phyloP scores from a whole-genome alignment of 306 rosid genomes.

The Cercis canadensis region DNA sequence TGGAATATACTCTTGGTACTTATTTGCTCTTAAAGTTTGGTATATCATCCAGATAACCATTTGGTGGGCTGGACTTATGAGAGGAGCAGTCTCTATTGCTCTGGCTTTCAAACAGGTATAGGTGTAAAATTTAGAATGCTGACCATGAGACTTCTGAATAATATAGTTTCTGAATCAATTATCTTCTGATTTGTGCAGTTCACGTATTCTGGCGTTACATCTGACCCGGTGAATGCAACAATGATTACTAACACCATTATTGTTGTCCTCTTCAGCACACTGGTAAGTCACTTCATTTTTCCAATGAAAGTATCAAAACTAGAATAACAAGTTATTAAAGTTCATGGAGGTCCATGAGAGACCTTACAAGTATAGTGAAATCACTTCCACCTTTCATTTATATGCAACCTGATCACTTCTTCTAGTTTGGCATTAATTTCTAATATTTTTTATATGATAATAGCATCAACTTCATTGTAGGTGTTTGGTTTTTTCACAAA shows the following conservation, averaged over 20 bases:
- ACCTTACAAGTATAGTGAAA: not conserved
- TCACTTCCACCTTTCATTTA: not conserved
- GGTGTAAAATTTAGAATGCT: not conserved
- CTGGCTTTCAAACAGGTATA: constrained; percentile 88
- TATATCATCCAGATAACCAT: constrained; percentile 59
- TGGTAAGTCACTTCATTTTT: constrained; percentile 54
- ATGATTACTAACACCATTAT: constrained; percentile 86
- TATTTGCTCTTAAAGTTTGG: constrained; percentile 5
- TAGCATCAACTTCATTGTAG: constrained; percentile 42
- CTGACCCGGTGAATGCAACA: constrained; percentile 71
- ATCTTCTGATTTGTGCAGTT: constrained; percentile 56
- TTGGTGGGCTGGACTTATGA: constrained; percentile 98
- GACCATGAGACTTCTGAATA: not conserved
- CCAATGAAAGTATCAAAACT: not conserved
- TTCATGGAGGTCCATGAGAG: not conserved
- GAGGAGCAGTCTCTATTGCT: constrained; percentile 96
- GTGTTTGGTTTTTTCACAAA: constrained; percentile 84
- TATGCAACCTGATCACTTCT: constrained; percentile 18
- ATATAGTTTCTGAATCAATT: not conserved
- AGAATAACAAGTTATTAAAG: not conserved
- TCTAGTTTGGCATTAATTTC: not conserved
- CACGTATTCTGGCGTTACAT: constrained; percentile 81
- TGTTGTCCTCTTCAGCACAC: constrained; percentile 81
- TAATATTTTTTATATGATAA: constrained; percentile 2
- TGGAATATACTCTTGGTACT: not conserved